Evolutionary conservation across 495 filamentous ascomycete species (phyloP).

Genomic region (Daldinia vernicosa): DNA sequence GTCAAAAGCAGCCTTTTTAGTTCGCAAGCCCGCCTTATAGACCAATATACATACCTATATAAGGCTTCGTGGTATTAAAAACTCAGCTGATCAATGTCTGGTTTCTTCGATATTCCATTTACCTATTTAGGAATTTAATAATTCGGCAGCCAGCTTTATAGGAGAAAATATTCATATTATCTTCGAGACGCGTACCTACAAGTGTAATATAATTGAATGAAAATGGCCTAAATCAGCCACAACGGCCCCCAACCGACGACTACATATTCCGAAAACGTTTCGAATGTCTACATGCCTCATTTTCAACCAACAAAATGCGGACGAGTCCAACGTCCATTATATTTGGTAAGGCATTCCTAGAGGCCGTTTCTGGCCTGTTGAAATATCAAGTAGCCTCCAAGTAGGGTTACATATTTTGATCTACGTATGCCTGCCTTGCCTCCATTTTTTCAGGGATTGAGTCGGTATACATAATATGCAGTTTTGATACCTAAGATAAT

Average conservation of each 20-base stretch:
- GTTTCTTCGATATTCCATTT: background rate
- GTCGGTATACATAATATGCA: background rate
- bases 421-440: background rate
- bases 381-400: background rate
- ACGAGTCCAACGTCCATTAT: background rate
- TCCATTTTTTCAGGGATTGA: conserved; percentile 9
- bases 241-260: background rate
- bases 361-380: conserved; percentile 2
- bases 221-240: background rate
- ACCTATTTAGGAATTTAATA: background rate
- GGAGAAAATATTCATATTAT: background rate
- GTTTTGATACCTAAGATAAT: background rate
- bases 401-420: conserved; percentile 15
- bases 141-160: conserved; percentile 1
- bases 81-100: background rate
- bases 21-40: background rate
- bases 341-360: background rate
- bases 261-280: conserved; percentile 34
- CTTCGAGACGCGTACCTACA: background rate
- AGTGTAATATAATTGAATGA: background rate
- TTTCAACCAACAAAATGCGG: conserved; percentile 11
- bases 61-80: background rate
- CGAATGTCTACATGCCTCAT: conserved; percentile 26
- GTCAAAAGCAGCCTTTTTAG: background rate
- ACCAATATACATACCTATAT: background rate